A percentile compares a stretch with the other conserved stretches of the same genome.
phyloP scores from a whole-genome alignment of 2,329 filamentous ascomycete genomes.

The Neofusicoccum sp. region DNA sequence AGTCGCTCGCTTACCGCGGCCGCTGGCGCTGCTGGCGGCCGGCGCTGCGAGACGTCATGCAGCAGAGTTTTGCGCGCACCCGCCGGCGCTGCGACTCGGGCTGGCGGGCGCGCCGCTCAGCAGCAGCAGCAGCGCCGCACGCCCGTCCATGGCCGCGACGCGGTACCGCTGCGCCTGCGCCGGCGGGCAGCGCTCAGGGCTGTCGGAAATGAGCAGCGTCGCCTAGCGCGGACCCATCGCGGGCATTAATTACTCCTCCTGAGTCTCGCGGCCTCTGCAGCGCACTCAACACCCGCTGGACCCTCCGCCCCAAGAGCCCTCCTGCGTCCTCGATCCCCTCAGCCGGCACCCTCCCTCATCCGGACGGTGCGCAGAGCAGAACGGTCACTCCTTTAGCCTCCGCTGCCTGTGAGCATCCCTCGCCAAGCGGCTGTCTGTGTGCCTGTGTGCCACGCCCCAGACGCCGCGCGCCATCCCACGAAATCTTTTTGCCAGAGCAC shows the following conservation, averaged over 20 bases:
- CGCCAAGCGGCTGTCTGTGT: not conserved
- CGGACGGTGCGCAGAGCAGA: conserved; percentile 16
- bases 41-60: conserved; percentile 16
- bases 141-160: not conserved
- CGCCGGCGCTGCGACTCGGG: not conserved
- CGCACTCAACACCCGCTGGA: conserved; percentile 7
- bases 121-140: not conserved
- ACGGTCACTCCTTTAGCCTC: conserved; percentile 18
- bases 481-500: conserved; percentile 20
- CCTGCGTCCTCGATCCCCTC: not conserved
- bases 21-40: not conserved
- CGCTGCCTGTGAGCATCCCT: not conserved
- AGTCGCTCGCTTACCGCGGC: conserved; percentile 6
- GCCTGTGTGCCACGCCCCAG: conserved; percentile 5
- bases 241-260: conserved; percentile 19
- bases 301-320: not conserved
- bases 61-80: conserved; percentile 15
- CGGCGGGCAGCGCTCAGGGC: not conserved
- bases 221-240: conserved; percentile 19
- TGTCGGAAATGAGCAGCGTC: conserved; percentile 17
- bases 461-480: conserved; percentile 15
- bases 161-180: conserved; percentile 1
- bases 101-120: not conserved
- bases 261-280: not conserved
- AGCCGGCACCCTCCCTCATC: conserved; percentile 5